Conservation (phyloP, 2,329 filamentous ascomycete genomes). For the Microsporum ferrugineum region DNA sequence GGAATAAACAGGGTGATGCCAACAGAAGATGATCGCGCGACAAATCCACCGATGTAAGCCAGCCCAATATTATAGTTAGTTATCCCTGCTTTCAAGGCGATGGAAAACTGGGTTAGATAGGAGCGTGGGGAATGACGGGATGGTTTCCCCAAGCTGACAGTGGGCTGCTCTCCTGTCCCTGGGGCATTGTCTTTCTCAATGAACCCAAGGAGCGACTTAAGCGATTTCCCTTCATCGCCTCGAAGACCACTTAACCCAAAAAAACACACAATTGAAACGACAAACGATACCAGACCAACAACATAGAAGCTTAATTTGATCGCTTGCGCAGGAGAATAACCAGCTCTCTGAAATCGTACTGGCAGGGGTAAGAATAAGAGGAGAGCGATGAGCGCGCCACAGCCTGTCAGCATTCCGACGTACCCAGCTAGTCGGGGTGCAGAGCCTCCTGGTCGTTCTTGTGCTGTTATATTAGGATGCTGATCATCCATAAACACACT, state of each 20-base stretch:
- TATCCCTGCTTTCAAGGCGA: conserved; percentile 59
- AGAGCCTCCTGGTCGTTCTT: neutral
- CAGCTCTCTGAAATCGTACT: conserved; percentile 61
- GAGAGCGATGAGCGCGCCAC: conserved; percentile 77
- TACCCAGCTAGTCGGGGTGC: conserved; percentile 66
- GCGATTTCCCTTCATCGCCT: conserved; percentile 69
- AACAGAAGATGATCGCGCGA: conserved; percentile 86
- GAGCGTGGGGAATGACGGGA: conserved; percentile 13
- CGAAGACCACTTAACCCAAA: conserved; percentile 57
- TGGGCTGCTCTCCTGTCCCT: neutral
- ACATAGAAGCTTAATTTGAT: conserved; percentile 80
- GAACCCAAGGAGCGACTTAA: conserved; percentile 28
- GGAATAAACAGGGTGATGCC: conserved; percentile 93
- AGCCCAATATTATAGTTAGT: conserved; percentile 68
- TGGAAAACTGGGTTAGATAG: conserved; percentile 46
- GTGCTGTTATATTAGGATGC: neutral
- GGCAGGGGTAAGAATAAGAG: conserved; percentile 76
- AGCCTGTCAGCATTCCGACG: conserved; percentile 85
- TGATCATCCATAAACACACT: conserved; percentile 48
- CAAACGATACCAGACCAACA: conserved; percentile 60
- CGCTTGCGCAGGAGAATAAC: conserved; percentile 60
- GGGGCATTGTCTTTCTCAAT: neutral
- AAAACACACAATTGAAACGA: conserved; percentile 63
- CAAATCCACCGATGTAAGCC: conserved; percentile 87
- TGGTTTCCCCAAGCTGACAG: neutral